Evolutionary conservation across 2,329 filamentous ascomycete species (phyloP).

Genomic region (Nigrograna mackinnonii): DNA sequence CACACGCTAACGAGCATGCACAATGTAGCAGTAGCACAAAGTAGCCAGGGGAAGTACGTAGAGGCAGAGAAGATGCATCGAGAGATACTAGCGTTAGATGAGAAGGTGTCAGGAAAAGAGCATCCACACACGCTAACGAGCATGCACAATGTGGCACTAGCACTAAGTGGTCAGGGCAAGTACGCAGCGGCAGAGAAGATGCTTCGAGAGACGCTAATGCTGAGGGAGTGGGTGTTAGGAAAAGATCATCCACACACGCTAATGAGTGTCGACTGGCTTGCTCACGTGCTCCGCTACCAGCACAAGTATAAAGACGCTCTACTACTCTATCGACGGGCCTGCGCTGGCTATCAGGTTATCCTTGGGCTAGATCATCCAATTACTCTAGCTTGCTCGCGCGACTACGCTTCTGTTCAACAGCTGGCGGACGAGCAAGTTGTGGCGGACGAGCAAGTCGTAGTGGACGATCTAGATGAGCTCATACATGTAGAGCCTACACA

Average conservation of each 20-base stretch:
- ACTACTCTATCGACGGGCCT: background rate
- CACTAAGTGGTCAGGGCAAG: background rate
- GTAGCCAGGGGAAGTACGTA: slow-evolving; percentile 4
- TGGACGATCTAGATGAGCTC: too few species aligned
- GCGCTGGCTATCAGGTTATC: background rate
- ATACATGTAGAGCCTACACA: too few species aligned
- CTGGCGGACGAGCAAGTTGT: too few species aligned
- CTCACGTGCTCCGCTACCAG: background rate
- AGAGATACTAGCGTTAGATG: slow-evolving; percentile 4
- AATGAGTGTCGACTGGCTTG: background rate
- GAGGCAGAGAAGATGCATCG: slow-evolving; percentile 2
- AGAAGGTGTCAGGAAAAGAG: slow-evolving; percentile 6
- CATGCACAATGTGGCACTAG: slow-evolving; percentile 1
- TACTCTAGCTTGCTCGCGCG: slow-evolving; percentile 7
- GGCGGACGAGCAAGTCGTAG: too few species aligned
- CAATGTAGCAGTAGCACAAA: slow-evolving; percentile 4
- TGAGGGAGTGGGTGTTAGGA: slow-evolving; percentile 1
- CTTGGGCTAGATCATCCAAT: slow-evolving; percentile 7
- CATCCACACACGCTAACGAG: slow-evolving; percentile 1
- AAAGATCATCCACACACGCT: slow-evolving; percentile 1
- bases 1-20: slow-evolving; percentile 6
- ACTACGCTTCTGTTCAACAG: too few species aligned
- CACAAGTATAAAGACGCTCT: background rate
- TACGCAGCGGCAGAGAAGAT: slow-evolving; percentile 6
- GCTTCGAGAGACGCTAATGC: background rate